These are phyloP conservation scores for Guadua angustifolia DNA, from an alignment of 176 grass and related monocot genomes.

Conservation along the genomic window DNA sequence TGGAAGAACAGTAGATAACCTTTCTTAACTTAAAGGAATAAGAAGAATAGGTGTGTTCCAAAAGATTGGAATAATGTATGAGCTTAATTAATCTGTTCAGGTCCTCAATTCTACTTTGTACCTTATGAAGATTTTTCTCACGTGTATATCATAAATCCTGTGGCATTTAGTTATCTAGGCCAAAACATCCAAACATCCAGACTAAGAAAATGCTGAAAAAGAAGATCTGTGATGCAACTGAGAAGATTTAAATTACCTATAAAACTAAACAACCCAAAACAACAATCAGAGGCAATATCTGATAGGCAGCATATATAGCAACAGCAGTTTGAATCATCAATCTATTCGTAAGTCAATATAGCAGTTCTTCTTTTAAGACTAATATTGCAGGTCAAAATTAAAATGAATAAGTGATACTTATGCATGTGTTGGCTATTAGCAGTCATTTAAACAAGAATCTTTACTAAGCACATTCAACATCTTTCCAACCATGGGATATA, in stretches of 20 bases:
- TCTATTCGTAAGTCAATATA: not conserved
- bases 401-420: not conserved
- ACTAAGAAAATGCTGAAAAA: not conserved
- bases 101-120: not conserved
- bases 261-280: conserved; percentile 10
- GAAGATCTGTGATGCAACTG: not conserved
- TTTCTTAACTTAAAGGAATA: not conserved
- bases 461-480: not conserved
- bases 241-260: not conserved
- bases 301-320: not conserved
- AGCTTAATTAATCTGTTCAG: not conserved
- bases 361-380: not conserved
- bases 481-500: not conserved
- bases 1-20: not conserved
- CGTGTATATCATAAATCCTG: not conserved
- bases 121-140: conserved; percentile 16
- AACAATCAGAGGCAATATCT: not conserved
- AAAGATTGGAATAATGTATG: conserved; percentile 9
- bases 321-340: not conserved
- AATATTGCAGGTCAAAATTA: not conserved
- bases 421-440: not conserved
- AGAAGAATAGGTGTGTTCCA: not conserved
- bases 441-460: not conserved
- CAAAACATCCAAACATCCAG: not conserved
- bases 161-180: not conserved